Percentiles rank a stretch among this genome's conserved stretches.
These are phyloP conservation scores for Clonostachys chloroleuca DNA, from an alignment of 2,329 filamentous ascomycete genomes.

Conservation along the genomic window DNA sequence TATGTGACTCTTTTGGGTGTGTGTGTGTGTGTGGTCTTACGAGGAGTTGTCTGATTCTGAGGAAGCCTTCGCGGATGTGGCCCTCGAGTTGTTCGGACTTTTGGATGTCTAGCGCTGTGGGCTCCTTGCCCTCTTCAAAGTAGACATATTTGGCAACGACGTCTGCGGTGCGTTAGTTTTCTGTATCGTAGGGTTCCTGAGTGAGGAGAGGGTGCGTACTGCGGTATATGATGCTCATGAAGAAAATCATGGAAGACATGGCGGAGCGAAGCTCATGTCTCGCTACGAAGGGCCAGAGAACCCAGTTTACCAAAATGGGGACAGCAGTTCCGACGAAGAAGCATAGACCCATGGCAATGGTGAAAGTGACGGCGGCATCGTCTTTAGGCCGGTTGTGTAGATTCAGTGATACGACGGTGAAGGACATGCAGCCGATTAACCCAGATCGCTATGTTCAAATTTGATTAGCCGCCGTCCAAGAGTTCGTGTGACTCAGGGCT, in stretches of 20 bases:
- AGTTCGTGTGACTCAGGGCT: not conserved
- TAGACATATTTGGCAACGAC: slow-evolving; percentile 55
- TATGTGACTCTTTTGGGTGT: too few relatives aligned
- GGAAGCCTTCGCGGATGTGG: slow-evolving; percentile 54
- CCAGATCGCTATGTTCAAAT: slow-evolving; percentile 41
- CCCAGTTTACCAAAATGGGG: slow-evolving; percentile 52
- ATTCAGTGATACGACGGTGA: slow-evolving; percentile 46
- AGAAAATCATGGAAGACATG: slow-evolving; percentile 51
- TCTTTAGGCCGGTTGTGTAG: slow-evolving; percentile 21
- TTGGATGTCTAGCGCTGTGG: slow-evolving; percentile 43
- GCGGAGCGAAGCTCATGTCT: slow-evolving; percentile 53
- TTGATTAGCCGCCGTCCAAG: not conserved
- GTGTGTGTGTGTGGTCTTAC: slow-evolving; percentile 24
- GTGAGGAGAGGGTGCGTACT: slow-evolving; percentile 19
- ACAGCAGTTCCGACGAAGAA: slow-evolving; percentile 49
- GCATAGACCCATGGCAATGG: slow-evolving; percentile 40
- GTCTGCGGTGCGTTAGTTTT: slow-evolving; percentile 16
- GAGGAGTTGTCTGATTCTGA: slow-evolving; percentile 50
- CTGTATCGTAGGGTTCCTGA: not conserved
- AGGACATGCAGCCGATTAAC: slow-evolving; percentile 52
- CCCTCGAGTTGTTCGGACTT: slow-evolving; percentile 55
- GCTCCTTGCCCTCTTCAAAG: slow-evolving; percentile 48
- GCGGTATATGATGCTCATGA: slow-evolving; percentile 53
- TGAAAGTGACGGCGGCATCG: slow-evolving; percentile 30
- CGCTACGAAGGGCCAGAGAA: slow-evolving; percentile 58